phyloP scores from a whole-genome alignment of 495 filamentous ascomycete species.

The Penicillium fimorum region DNA sequence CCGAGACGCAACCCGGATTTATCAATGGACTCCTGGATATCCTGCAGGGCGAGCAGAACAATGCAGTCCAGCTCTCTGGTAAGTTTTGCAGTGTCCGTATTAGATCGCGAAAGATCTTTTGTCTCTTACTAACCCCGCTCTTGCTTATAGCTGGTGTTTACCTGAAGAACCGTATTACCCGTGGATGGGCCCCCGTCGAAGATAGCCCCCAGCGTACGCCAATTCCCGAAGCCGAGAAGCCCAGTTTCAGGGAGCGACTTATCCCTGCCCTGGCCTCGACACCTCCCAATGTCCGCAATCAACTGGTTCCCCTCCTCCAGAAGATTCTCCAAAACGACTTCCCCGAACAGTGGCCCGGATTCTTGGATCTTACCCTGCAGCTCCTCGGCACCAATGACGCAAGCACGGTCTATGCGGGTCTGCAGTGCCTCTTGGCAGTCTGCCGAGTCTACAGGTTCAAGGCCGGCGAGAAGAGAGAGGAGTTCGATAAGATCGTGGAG shows the following conservation, averaged over 20 bases:
- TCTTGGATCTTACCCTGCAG: conserved; percentile 86
- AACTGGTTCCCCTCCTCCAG: conserved; percentile 89
- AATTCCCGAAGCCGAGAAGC: conserved; percentile 87
- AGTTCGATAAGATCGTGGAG: conserved; percentile 93
- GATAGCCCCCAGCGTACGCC: conserved; percentile 59
- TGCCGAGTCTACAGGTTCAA: conserved; percentile 95
- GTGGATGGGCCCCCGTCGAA: conserved; percentile 80
- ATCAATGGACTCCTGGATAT: conserved; percentile 88
- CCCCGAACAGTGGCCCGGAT: conserved; percentile 87
- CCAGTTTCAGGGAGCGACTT: conserved; percentile 78
- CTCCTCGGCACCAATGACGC: conserved; percentile 81
- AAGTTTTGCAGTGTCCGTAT: conserved; percentile 29
- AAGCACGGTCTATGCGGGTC: conserved; percentile 81
- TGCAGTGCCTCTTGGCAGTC: conserved; percentile 90
- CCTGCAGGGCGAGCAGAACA: conserved; percentile 80
- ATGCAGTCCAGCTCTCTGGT: conserved; percentile 83
- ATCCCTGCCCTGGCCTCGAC: conserved; percentile 85
- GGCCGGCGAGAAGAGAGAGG: conserved; percentile 70
- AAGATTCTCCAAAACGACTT: conserved; percentile 96
- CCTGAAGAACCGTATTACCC: conserved; percentile 91
- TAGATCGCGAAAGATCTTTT: conserved; percentile 1
- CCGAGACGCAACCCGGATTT: conserved; percentile 87
- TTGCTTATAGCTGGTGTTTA: conserved; percentile 79
- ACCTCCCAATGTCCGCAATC: conserved; percentile 74
- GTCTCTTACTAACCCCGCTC: conserved; percentile 16